These are phyloP conservation scores for Penicillium mononematosum DNA, from an alignment of 495 filamentous ascomycete species.

Conservation along the genomic window DNA sequence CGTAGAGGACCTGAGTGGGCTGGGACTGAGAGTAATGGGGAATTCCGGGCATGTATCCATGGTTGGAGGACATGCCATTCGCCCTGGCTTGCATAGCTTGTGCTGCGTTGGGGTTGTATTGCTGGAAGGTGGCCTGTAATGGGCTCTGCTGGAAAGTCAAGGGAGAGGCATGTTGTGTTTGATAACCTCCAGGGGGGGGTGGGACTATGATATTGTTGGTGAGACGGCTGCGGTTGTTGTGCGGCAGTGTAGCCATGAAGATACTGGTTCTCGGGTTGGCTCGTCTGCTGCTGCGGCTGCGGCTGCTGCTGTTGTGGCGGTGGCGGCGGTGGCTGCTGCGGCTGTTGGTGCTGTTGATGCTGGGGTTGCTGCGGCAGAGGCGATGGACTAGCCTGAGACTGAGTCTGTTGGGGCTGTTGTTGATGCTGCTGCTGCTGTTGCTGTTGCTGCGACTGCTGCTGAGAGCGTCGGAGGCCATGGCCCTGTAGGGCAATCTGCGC, in stretches of 20 bases:
- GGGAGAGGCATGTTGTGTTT: conserved; percentile 31
- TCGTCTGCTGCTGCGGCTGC: conserved; percentile 28
- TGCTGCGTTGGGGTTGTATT: conserved; percentile 44
- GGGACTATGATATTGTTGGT: conserved; percentile 41
- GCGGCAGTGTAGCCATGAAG: conserved; percentile 32
- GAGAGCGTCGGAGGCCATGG: conserved; percentile 43
- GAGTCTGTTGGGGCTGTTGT: conserved; percentile 24
- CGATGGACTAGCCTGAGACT: conserved; percentile 26
- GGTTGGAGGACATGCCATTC: conserved; percentile 40
- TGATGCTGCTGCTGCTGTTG: conserved; percentile 23
- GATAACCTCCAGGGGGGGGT: conserved; percentile 41
- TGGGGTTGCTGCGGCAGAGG: conserved; percentile 29
- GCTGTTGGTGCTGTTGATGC: conserved; percentile 33
- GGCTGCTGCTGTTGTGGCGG: conserved; percentile 23
- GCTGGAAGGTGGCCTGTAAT: conserved; percentile 45
- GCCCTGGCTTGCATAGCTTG: conserved; percentile 35
- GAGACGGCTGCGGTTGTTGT: conserved; percentile 27
- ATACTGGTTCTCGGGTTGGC: conserved; percentile 35
- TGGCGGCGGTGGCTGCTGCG: conserved; percentile 25
- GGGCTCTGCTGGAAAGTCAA: conserved; percentile 45
- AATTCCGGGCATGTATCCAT: conserved; percentile 50
- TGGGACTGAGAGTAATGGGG: conserved; percentile 69
- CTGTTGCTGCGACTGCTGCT: conserved; percentile 41
- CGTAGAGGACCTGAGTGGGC: conserved; percentile 76
- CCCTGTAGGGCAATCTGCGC: conserved; percentile 56